phyloP scores from a whole-genome alignment of 768 basidiomycete genomes.

The Lactifluus pinguis region DNA sequence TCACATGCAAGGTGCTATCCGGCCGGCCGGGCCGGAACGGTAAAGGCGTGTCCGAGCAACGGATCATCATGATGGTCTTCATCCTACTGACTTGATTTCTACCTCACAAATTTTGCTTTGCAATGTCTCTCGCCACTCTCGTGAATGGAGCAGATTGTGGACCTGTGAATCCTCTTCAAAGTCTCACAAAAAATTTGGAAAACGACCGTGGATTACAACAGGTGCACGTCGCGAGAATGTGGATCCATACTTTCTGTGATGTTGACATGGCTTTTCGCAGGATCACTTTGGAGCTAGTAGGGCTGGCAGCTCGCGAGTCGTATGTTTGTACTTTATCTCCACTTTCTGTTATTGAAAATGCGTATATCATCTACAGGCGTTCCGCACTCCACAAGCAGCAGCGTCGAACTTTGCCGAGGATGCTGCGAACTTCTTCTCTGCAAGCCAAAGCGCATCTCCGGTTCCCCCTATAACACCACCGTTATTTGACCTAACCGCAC shows the following conservation, averaged over 20 bases:
- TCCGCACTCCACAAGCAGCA: constrained; percentile 20
- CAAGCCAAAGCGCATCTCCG: constrained; percentile 21
- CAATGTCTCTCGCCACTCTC: constrained; percentile 77
- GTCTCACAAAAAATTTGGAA: constrained; percentile 70
- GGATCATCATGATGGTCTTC: no score
- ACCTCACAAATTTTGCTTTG: background rate
- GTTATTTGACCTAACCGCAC: constrained; percentile 51
- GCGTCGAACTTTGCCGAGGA: constrained; percentile 46
- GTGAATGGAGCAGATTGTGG: constrained; percentile 75
- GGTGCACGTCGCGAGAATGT: constrained; percentile 32
- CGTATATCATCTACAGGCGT: constrained; percentile 1
- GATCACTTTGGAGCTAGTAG: constrained; percentile 60
- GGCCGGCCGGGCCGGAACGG: no score
- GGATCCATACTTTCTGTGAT: background rate
- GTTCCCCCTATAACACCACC: constrained; percentile 31
- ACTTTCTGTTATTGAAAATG: background rate
- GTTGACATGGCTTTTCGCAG: constrained; percentile 28
- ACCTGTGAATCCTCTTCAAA: constrained; percentile 74
- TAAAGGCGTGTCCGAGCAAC: no score
- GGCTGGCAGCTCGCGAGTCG: constrained; percentile 56
- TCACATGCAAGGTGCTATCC: no score
- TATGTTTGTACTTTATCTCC: constrained; percentile 25
- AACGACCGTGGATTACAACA: constrained; percentile 72
- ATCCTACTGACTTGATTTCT: no score
- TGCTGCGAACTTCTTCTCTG: constrained; percentile 60